Evolutionary conservation across 495 filamentous ascomycete genomes (phyloP).

Genomic region (Neurospora intermedia): DNA sequence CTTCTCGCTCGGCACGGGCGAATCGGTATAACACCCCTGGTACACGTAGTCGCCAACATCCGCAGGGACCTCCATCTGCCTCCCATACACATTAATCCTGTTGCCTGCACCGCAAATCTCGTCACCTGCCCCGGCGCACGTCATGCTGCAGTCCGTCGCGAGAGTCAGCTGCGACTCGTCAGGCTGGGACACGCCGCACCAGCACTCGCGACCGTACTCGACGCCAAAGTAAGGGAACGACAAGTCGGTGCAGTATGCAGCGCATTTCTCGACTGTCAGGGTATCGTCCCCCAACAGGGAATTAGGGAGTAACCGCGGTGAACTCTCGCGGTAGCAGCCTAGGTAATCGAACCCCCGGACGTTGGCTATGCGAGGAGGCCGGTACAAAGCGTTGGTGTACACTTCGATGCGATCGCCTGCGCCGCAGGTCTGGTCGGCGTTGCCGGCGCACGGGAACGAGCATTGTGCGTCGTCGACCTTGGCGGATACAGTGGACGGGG

Average conservation of each 20-base stretch:
- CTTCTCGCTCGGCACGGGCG: not conserved
- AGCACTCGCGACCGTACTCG: constrained; percentile 10
- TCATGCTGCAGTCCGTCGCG: constrained; percentile 28
- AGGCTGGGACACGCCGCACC: constrained; percentile 1
- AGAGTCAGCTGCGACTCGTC: constrained; percentile 9
- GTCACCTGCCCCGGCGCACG: constrained; percentile 26
- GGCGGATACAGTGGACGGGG: not conserved
- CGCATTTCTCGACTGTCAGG: constrained; percentile 9
- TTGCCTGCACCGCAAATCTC: constrained; percentile 33
- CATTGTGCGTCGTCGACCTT: constrained; percentile 2
- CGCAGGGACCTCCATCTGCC: not conserved
- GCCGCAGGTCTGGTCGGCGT: constrained; percentile 23
- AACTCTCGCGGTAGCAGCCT: constrained; percentile 14
- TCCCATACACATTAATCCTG: constrained; percentile 26
- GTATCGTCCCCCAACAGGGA: constrained; percentile 7
- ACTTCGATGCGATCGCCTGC: constrained; percentile 25
- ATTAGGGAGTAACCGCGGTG: constrained; percentile 5
- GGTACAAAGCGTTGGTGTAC: constrained; percentile 8
- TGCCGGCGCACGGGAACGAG: constrained; percentile 23
- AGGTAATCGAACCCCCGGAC: not conserved
- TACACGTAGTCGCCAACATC: constrained; percentile 2
- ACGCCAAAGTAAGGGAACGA: constrained; percentile 8
- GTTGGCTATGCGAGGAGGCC: not conserved
- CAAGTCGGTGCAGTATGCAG: constrained; percentile 5
- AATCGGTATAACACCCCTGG: constrained; percentile 18